Percentiles rank a stretch among this genome's conserved stretches.
phyloP scores from a whole-genome alignment of 2,329 filamentous ascomycete species.

The Clarireedia paspali region DNA sequence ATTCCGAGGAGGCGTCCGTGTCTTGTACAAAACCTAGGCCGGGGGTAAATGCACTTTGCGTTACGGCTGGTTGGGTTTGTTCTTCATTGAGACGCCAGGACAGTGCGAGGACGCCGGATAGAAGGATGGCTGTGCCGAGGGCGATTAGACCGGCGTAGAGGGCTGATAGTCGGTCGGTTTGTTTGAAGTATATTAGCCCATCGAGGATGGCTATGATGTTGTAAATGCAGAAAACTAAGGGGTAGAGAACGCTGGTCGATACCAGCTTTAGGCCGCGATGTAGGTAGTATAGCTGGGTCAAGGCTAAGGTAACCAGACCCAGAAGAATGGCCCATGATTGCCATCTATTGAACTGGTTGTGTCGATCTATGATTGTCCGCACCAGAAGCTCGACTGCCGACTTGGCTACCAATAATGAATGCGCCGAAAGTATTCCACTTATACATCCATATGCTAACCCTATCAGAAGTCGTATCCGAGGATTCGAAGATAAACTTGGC shows the following conservation, averaged over 20 bases:
- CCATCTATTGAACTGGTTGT: slow-evolving; percentile 93
- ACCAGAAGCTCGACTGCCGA: slow-evolving; percentile 93
- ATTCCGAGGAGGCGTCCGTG: slow-evolving; percentile 45
- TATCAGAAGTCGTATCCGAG: slow-evolving; percentile 65
- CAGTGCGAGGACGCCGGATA: slow-evolving; percentile 81
- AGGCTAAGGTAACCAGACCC: slow-evolving; percentile 69
- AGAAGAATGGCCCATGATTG: slow-evolving; percentile 89
- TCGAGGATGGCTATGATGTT: slow-evolving; percentile 98
- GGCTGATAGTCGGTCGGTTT: slow-evolving; percentile 70
- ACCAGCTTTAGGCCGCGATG: slow-evolving; percentile 90
- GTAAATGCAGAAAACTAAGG: slow-evolving; percentile 96
- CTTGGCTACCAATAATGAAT: slow-evolving; percentile 88
- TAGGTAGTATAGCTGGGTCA: slow-evolving; percentile 90
- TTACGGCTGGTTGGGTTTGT: slow-evolving; percentile 51
- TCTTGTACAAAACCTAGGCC: slow-evolving; percentile 76
- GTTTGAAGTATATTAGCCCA: slow-evolving; percentile 92
- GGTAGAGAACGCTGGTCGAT: slow-evolving; percentile 92
- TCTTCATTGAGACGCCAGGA: slow-evolving; percentile 89
- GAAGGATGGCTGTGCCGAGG: slow-evolving; percentile 75
- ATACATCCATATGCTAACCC: slow-evolving; percentile 86
- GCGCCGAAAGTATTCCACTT: slow-evolving; percentile 87
- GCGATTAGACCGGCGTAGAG: slow-evolving; percentile 76
- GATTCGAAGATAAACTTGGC: slow-evolving; percentile 48
- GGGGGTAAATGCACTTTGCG: slow-evolving; percentile 67
- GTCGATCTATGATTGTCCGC: slow-evolving; percentile 71